A percentile compares a stretch with the other conserved stretches of the same genome.
phyloP scores from a whole-genome alignment of 1,284 basidiomycete genomes.

The Puccinia novopanici region DNA sequence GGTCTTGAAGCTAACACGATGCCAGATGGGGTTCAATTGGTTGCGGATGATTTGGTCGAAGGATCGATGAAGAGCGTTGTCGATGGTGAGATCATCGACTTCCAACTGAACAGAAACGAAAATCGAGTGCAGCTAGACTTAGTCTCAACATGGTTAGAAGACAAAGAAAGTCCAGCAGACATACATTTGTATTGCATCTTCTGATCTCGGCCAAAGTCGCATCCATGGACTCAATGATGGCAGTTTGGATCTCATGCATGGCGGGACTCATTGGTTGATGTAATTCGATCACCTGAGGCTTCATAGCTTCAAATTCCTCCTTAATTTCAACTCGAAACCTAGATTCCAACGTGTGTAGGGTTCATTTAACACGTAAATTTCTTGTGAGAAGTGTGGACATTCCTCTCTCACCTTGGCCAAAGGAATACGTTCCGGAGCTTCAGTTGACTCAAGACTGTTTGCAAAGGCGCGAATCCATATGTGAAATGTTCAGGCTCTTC shows the following conservation, averaged over 20 bases:
- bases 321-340: slow-evolving; percentile 90
- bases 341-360: neutral
- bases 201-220: slow-evolving; percentile 87
- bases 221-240: slow-evolving; percentile 92
- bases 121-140: neutral
- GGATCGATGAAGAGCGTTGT: slow-evolving; percentile 89
- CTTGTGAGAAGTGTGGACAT: neutral
- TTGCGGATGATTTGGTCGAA: slow-evolving; percentile 87
- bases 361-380: neutral
- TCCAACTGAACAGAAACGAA: slow-evolving; percentile 66
- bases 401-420: slow-evolving; percentile 66
- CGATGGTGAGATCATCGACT: slow-evolving; percentile 86
- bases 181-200: slow-evolving; percentile 77
- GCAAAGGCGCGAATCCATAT: slow-evolving; percentile 83
- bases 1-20: slow-evolving; percentile 87
- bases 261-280: slow-evolving; percentile 80
- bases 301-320: slow-evolving; percentile 73
- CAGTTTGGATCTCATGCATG: slow-evolving; percentile 88
- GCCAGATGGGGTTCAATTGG: slow-evolving; percentile 92
- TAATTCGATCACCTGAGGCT: slow-evolving; percentile 88
- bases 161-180: slow-evolving; percentile 53
- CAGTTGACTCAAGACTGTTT: slow-evolving; percentile 88
- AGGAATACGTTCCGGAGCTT: slow-evolving; percentile 84
- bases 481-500: slow-evolving; percentile 94
- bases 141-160: neutral